Base-by-base conservation (phyloP, 2,329 filamentous ascomycete genomes). In the Hypoxylon sp. region DNA sequence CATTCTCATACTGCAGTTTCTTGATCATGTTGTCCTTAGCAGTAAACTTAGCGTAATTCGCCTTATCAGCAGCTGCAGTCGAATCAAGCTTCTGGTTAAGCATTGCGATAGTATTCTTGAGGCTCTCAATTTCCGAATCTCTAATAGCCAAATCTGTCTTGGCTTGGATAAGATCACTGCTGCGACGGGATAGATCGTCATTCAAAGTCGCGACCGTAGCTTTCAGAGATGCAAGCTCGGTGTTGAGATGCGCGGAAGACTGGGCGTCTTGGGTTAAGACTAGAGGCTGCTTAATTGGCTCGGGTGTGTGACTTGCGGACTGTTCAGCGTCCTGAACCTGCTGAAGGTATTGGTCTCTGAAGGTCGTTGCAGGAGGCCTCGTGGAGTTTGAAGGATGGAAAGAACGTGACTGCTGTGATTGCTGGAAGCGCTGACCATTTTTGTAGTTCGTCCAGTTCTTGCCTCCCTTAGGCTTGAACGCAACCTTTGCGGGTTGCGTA, bases 151-250 rank as follows among this genome's bases (percentile, higher is more conserved):
- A 11, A 42, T 44, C 39, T 2, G 58, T 52, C 17, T 22, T 66
- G 8, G 53, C 59, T 46, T 66, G 17, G 13, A 66, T 58, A 0
- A 66, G 44, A 17, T 68, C 61, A 10, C 13, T 9, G 14, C 19
- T 61, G 19, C 53, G 57, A 13, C 57, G 66, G 14, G 46, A 29
- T 2, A 68, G 19, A 29, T 68, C 61, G 2, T 50, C 52, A 4
- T 59, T 2, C 46, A 65, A 10, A 11, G 47, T 57, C 3, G 19
- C 11, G 10, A 65, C 13, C 3, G 52, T 65, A 2, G 61, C 66
- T 17, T 50, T 47, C 37, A 64, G 24, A 17, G 55, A 51, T 2
- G 55, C 54, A 46, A 67, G 4, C 33, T 60, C 17, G 8, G 22
- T 29, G 14, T 47, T 48, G 1, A 47, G 46, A 22, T 3, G 24